Conservation (phyloP, 208 protist species). For the Trypanosoma cruzi region DNA sequence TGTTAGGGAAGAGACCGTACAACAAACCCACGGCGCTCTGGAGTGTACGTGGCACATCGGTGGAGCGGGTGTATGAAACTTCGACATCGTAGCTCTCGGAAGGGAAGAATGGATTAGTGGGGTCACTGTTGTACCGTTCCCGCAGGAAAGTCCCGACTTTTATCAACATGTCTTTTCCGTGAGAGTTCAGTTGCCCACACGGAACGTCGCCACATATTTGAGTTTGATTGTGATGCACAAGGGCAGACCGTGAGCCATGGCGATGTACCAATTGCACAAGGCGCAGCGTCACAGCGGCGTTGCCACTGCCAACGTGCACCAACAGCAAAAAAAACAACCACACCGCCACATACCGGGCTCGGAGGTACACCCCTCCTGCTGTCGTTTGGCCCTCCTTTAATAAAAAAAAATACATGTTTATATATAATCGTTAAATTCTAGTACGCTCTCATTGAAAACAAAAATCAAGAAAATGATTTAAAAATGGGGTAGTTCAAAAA, state of each 20-base stretch:
- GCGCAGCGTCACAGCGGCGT: constrained; percentile 11
- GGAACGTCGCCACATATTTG: constrained; percentile 39
- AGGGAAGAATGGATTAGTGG: constrained; percentile 26
- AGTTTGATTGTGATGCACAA: constrained; percentile 41
- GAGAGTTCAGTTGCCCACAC: constrained; percentile 42
- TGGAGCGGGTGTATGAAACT: constrained; percentile 39
- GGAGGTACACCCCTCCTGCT: not conserved
- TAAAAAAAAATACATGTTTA: too few relatives aligned
- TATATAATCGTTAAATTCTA: too few relatives aligned
- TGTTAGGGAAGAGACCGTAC: constrained; percentile 36
- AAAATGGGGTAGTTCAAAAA: too few relatives aligned
- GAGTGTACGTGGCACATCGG: constrained; percentile 46
- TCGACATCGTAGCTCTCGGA: constrained; percentile 37
- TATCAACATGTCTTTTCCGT: constrained; percentile 38
- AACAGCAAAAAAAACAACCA: not conserved
- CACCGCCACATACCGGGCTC: not conserved
- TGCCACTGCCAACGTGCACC: not conserved
- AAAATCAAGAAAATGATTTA: too few relatives aligned
- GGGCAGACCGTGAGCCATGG: constrained; percentile 41
- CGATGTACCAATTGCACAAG: constrained; percentile 50
- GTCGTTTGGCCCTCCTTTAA: not conserved
- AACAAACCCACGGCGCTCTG: constrained; percentile 45
- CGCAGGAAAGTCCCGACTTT: constrained; percentile 45
- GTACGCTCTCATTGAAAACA: too few relatives aligned
- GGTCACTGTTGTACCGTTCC: constrained; percentile 30